Evolutionary conservation across 1,139 yeast species (phyloP).

Genomic region (Yamadazyma kanchanaburiensis): DNA sequence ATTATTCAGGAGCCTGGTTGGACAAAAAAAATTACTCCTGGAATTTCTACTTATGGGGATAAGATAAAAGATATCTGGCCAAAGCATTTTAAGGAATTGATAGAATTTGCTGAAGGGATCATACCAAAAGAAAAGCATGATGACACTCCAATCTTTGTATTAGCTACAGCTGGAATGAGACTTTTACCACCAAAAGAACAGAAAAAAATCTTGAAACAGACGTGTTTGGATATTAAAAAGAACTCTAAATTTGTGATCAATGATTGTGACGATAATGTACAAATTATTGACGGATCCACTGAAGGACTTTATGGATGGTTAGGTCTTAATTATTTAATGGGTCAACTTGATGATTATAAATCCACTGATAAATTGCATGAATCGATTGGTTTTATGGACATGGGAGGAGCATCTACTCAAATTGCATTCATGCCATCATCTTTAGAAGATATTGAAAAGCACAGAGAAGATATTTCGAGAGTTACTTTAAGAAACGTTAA

Average conservation of each 20-base stretch:
- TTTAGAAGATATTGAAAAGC: conserved; percentile 48
- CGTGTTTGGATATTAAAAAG: conserved; percentile 47
- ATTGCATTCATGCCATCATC: conserved; percentile 72
- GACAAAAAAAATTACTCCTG: conserved; percentile 65
- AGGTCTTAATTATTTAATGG: conserved; percentile 65
- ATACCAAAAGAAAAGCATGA: conserved; percentile 52
- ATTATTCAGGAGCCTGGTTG: conserved; percentile 58
- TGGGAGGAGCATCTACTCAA: conserved; percentile 89
- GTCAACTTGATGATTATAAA: conserved; percentile 48
- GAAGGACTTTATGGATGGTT: conserved; percentile 85
- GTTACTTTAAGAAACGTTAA: conserved; percentile 55
- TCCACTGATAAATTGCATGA: conserved; percentile 28
- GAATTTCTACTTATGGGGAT: conserved; percentile 58
- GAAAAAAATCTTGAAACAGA: conserved; percentile 42
- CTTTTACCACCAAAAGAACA: conserved; percentile 49
- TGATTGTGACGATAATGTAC: conserved; percentile 58
- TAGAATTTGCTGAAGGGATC: conserved; percentile 55
- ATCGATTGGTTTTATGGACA: conserved; percentile 82
- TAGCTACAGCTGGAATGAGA: conserved; percentile 86
- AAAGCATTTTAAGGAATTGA: conserved; percentile 53
- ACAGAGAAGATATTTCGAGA: conserved; percentile 59
- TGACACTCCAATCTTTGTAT: conserved; percentile 67
- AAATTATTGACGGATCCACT: conserved; percentile 74
- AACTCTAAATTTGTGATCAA: conserved; percentile 49
- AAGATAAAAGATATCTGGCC: conserved; percentile 53